phyloP scores from a whole-genome alignment of 306 rosid species.

The Casuarina cunninghamiana region DNA sequence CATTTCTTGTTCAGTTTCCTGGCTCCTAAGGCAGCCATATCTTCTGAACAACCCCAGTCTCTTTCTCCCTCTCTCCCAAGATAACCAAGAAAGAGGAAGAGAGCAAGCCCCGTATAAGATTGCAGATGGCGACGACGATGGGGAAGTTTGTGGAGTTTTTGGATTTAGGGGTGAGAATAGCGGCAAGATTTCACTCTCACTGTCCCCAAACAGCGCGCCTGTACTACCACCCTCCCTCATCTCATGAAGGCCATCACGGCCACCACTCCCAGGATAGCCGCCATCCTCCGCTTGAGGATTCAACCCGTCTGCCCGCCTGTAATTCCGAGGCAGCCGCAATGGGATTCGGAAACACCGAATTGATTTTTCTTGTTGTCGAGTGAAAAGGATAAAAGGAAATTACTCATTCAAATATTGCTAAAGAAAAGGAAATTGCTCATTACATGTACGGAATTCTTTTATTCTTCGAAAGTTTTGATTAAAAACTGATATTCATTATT shows the following conservation, averaged over 20 bases:
- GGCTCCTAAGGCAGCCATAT: too few species aligned
- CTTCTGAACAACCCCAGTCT: neutral
- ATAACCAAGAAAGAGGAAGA: neutral
- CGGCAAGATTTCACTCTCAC: constrained; percentile 56
- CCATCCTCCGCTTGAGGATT: neutral
- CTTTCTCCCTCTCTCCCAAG: neutral
- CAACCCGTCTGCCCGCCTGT: neutral
- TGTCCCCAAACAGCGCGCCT: constrained; percentile 56
- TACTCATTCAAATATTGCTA: neutral
- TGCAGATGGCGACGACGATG: constrained; percentile 14
- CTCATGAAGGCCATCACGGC: constrained; percentile 20
- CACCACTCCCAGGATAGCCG: neutral
- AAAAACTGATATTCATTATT: neutral
- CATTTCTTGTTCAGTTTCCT: neutral
- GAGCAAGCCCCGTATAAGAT: neutral
- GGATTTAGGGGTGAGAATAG: constrained; percentile 57
- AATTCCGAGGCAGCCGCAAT: constrained; percentile 13
- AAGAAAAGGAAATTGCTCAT: neutral
- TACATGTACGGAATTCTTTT: neutral
- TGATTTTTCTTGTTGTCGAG: constrained; percentile 26
- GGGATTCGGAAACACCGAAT: constrained; percentile 23
- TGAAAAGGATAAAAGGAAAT: constrained; percentile 1
- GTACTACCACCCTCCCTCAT: constrained; percentile 56
- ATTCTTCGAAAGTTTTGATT: neutral
- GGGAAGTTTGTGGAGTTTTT: constrained; percentile 47